These are phyloP conservation scores for Pyricularia grisea DNA, from an alignment of 2,329 filamentous ascomycete genomes.

Conservation along the genomic window DNA sequence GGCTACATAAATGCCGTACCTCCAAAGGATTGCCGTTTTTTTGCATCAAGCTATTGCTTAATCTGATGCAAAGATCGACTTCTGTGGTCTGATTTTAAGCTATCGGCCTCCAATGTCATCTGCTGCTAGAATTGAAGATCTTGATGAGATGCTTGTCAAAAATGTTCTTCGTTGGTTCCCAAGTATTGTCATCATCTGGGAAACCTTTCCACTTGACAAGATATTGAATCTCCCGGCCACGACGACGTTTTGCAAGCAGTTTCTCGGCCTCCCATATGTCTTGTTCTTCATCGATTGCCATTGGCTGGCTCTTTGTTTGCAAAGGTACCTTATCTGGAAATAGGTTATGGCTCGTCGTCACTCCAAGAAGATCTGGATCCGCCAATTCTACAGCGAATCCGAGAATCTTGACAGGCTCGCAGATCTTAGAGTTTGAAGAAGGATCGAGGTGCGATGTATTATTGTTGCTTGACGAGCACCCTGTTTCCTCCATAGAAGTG, in stretches of 20 bases:
- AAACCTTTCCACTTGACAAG: constrained; percentile 15
- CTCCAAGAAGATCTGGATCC: background rate
- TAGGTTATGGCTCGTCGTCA: background rate
- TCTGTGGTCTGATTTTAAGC: background rate
- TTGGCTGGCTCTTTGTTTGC: background rate
- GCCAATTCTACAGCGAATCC: background rate
- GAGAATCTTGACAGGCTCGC: background rate
- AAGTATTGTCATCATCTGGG: constrained; percentile 11
- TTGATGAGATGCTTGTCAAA: too few species aligned
- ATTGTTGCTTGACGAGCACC: background rate
- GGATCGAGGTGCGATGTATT: background rate
- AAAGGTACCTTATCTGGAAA: background rate
- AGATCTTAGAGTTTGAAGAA: background rate
- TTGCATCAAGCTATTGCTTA: too few species aligned
- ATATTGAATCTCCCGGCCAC: constrained; percentile 11
- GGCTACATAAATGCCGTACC: too few species aligned
- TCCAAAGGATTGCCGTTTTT: too few species aligned
- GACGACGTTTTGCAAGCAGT: constrained; percentile 13
- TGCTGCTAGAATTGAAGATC: background rate
- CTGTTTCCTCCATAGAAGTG: background rate
- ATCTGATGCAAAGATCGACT: too few species aligned
- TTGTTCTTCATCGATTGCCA: constrained; percentile 6
- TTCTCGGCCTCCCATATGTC: constrained; percentile 11
- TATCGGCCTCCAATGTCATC: background rate
- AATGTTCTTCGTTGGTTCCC: background rate